Percentiles rank a stretch among this genome's conserved stretches.
These are phyloP conservation scores for Lasiosphaeriaceae sp. DNA, from an alignment of 495 filamentous ascomycete species.

Conservation along the genomic window DNA sequence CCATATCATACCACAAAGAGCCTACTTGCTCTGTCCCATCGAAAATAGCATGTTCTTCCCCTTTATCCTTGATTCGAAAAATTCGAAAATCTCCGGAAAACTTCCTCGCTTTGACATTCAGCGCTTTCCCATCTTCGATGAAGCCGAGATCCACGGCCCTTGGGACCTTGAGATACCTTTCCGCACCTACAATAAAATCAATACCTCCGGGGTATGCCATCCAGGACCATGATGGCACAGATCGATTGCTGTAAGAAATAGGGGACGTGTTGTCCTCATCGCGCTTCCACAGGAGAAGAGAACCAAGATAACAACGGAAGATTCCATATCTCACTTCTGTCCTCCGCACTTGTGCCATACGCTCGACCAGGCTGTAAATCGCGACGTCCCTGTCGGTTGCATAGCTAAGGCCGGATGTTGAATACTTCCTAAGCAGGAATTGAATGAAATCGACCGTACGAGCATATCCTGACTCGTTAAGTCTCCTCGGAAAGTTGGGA, in stretches of 20 bases:
- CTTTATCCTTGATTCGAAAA: background rate
- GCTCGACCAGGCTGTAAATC: slow-evolving; percentile 7
- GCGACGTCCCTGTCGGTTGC: slow-evolving; percentile 11
- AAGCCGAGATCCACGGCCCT: slow-evolving; percentile 2
- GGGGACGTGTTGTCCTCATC: slow-evolving; percentile 2
- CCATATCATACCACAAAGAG: slow-evolving; percentile 7
- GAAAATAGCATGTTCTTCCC: slow-evolving; percentile 1
- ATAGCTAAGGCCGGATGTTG: slow-evolving; percentile 3
- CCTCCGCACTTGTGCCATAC: slow-evolving; percentile 3
- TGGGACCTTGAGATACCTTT: background rate
- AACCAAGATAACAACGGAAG: slow-evolving; percentile 5
- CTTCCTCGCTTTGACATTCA: slow-evolving; percentile 4
- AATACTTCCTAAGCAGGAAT: slow-evolving; percentile 9
- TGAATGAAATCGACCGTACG: slow-evolving; percentile 7
- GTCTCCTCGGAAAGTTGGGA: slow-evolving; percentile 6
- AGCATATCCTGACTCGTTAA: background rate
- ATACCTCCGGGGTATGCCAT: slow-evolving; percentile 14
- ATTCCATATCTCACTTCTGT: slow-evolving; percentile 10
- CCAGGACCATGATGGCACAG: slow-evolving; percentile 16
- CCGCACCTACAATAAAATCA: slow-evolving; percentile 3
- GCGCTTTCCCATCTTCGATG: slow-evolving; percentile 2
- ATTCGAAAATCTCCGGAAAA: slow-evolving; percentile 1
- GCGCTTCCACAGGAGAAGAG: slow-evolving; percentile 9
- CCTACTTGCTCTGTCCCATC: slow-evolving; percentile 3
- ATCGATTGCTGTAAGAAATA: slow-evolving; percentile 7